phyloP scores from a whole-genome alignment of 2,329 filamentous ascomycete species.

The Albophoma yamanashiensis region DNA sequence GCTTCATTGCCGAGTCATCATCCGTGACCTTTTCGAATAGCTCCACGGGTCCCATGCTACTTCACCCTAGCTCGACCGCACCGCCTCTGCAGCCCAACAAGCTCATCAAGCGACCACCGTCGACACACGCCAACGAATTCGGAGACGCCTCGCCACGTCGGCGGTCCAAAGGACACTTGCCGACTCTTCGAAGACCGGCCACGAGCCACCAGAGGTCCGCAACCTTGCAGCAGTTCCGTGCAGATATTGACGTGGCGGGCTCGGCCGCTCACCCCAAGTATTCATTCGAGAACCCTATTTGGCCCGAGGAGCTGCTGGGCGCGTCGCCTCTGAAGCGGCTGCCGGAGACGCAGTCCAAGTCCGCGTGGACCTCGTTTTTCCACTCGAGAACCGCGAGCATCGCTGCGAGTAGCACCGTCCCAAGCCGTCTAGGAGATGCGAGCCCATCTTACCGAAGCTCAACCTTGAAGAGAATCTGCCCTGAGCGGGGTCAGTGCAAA shows the following conservation, averaged over 20 bases:
- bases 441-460: slow-evolving; percentile 11
- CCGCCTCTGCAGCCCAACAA: slow-evolving; percentile 56
- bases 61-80: slow-evolving; percentile 22
- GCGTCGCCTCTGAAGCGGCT: slow-evolving; percentile 13
- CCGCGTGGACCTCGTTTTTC: slow-evolving; percentile 46
- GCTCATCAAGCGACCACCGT: slow-evolving; percentile 62
- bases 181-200: slow-evolving; percentile 59
- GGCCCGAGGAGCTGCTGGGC: slow-evolving; percentile 17
- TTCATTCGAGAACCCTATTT: slow-evolving; percentile 23
- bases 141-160: slow-evolving; percentile 30
- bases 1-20: slow-evolving; percentile 53
- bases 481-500: slow-evolving; percentile 10
- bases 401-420: slow-evolving; percentile 9
- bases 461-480: slow-evolving; percentile 16
- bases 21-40: slow-evolving; percentile 56
- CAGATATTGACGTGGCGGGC: slow-evolving; percentile 15
- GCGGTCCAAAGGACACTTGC: slow-evolving; percentile 49
- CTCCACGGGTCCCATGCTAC: slow-evolving; percentile 54
- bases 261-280: slow-evolving; percentile 16
- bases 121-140: slow-evolving; percentile 34
- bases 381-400: slow-evolving; percentile 28
- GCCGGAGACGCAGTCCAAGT: slow-evolving; percentile 5
- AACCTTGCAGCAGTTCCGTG: slow-evolving; percentile 48
- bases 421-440: slow-evolving; percentile 15
- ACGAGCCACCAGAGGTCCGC: slow-evolving; percentile 71